phyloP scores from a whole-genome alignment of 2,329 filamentous ascomycete genomes.

The Talaromyces sp. region DNA sequence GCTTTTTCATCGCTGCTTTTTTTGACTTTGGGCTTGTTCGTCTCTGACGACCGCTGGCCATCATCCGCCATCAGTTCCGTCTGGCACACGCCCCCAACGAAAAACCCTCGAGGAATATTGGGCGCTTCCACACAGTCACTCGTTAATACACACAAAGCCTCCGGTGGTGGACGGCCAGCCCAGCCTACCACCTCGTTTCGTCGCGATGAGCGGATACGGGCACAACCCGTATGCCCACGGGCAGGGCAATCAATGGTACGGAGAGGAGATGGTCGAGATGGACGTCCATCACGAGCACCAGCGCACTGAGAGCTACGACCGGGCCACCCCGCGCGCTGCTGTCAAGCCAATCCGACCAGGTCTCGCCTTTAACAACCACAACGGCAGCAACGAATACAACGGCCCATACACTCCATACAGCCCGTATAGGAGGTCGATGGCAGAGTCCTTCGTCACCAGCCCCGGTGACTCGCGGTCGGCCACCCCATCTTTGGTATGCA shows the following conservation, averaged over 20 bases:
- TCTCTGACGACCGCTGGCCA: background rate
- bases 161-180: background rate
- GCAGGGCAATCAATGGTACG: conserved; percentile 14
- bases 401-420: conserved; percentile 11
- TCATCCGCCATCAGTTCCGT: conserved; percentile 1
- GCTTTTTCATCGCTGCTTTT: background rate
- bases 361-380: background rate
- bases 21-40: background rate
- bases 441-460: conserved; percentile 16
- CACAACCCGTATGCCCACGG: conserved; percentile 2
- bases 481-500: conserved; percentile 24
- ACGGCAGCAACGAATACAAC: background rate
- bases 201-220: conserved; percentile 12
- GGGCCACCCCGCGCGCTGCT: conserved; percentile 9
- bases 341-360: conserved; percentile 20
- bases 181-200: background rate
- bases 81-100: background rate
- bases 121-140: background rate
- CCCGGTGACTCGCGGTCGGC: conserved; percentile 25
- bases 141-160: background rate
- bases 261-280: conserved; percentile 24
- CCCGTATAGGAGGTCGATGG: conserved; percentile 17
- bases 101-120: background rate
- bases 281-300: conserved; percentile 13
- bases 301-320: conserved; percentile 1